Evolutionary conservation across 2,329 filamentous ascomycete genomes (phyloP).

Genomic region (Massarina eburnea): DNA sequence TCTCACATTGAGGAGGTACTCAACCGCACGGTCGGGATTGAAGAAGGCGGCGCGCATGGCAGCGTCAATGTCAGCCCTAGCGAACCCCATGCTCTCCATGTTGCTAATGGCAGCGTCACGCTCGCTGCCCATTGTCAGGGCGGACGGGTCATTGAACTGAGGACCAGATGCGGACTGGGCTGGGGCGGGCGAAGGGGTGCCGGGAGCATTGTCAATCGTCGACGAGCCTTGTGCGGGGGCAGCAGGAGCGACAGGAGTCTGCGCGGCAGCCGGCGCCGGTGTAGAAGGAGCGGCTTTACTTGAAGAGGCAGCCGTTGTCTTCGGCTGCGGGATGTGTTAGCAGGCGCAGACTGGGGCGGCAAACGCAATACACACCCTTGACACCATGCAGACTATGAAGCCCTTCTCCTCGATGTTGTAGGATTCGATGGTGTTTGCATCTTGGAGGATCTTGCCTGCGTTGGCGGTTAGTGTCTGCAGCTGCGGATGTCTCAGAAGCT

Average conservation of each 20-base stretch:
- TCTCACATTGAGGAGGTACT: constrained; percentile 86
- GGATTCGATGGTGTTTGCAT: constrained; percentile 93
- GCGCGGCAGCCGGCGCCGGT: constrained; percentile 49
- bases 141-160: constrained; percentile 70
- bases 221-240: constrained; percentile 47
- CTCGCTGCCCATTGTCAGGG: constrained; percentile 83
- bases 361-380: constrained; percentile 67
- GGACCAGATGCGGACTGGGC: constrained; percentile 45
- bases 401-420: constrained; percentile 99
- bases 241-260: constrained; percentile 59
- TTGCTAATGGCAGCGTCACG: constrained; percentile 80
- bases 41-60: constrained; percentile 96
- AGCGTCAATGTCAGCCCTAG: constrained; percentile 81
- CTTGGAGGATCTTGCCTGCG: constrained; percentile 94
- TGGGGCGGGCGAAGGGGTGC: constrained; percentile 53
- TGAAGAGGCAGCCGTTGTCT: constrained; percentile 59
- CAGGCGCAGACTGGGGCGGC: constrained; percentile 4
- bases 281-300: constrained; percentile 59
- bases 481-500: constrained; percentile 13
- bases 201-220: constrained; percentile 51
- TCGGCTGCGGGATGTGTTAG: constrained; percentile 60
- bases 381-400: constrained; percentile 97
- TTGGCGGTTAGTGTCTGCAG: constrained; percentile 24
- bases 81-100: constrained; percentile 98
- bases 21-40: constrained; percentile 95